A percentile compares a stretch with the other conserved stretches of the same genome.
These are phyloP conservation scores for Kondoa subrosea DNA, from an alignment of 768 basidiomycete species.

Conservation along the genomic window DNA sequence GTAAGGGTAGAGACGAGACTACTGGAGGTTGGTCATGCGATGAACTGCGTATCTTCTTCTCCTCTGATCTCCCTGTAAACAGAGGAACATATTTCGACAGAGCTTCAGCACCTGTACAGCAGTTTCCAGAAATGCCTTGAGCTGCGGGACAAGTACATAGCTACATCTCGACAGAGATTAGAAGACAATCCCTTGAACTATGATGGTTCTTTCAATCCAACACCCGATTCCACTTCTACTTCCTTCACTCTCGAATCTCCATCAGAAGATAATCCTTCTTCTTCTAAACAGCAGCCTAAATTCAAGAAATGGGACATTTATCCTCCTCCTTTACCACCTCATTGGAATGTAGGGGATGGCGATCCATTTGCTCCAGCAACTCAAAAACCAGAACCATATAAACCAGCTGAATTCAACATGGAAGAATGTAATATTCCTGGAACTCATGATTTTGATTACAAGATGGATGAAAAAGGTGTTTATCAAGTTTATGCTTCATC, in stretches of 20 bases:
- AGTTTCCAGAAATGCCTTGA: slow-evolving; percentile 66
- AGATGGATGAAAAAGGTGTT: slow-evolving; percentile 73
- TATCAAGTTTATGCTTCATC: slow-evolving; percentile 54
- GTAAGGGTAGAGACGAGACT: not conserved
- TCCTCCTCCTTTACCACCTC: slow-evolving; percentile 79
- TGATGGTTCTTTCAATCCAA: slow-evolving; percentile 48
- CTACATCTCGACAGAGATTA: slow-evolving; percentile 66
- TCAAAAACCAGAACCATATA: slow-evolving; percentile 31
- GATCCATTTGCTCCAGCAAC: slow-evolving; percentile 20
- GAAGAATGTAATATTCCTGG: slow-evolving; percentile 61
- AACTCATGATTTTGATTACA: slow-evolving; percentile 42
- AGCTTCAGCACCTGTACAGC: slow-evolving; percentile 41
- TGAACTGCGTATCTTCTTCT: not conserved
- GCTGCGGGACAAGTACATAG: slow-evolving; percentile 88
- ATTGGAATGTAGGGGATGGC: slow-evolving; percentile 53
- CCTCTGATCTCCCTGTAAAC: not conserved
- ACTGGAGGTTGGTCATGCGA: slow-evolving; percentile 13
- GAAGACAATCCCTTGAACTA: slow-evolving; percentile 90
- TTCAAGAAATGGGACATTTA: slow-evolving; percentile 66
- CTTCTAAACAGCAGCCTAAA: slow-evolving; percentile 26
- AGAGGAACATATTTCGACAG: slow-evolving; percentile 27
- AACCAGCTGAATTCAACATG: slow-evolving; percentile 41
- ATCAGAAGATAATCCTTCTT: slow-evolving; percentile 53
- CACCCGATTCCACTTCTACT: slow-evolving; percentile 41
- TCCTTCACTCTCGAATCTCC: slow-evolving; percentile 46